A percentile compares a stretch with the other conserved stretches of the same genome.
phyloP scores from a whole-genome alignment of 495 filamentous ascomycete genomes.

The Daldinia childiae region DNA sequence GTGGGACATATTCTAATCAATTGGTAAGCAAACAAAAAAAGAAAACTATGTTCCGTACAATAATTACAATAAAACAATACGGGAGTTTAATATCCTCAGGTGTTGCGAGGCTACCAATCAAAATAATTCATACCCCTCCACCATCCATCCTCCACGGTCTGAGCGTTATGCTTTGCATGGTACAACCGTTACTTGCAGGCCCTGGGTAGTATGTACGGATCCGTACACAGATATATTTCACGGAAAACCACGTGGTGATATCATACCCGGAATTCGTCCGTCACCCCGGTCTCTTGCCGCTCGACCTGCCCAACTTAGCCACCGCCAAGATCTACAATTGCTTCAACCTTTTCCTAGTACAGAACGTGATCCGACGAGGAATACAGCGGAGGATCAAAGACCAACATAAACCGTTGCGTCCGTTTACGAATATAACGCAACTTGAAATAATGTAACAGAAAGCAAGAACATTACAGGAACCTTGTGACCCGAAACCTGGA shows the following conservation, averaged over 20 bases:
- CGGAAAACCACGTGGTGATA: not conserved
- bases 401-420: not conserved
- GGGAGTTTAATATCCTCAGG: not conserved
- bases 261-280: not conserved
- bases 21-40: no score
- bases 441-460: not conserved
- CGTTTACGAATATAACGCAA: not conserved
- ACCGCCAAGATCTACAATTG: constrained; percentile 3
- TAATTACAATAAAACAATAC: not conserved
- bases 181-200: no score
- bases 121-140: not conserved
- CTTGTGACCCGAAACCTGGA: not conserved
- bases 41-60: no score
- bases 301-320: not conserved
- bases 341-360: not conserved
- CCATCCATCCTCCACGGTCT: not conserved
- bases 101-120: constrained; percentile 1
- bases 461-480: not conserved
- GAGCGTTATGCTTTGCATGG: not conserved
- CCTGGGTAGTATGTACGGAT: no score
- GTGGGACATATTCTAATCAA: not conserved
- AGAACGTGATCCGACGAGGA: not conserved
- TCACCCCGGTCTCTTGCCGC: not conserved
- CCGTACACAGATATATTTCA: not conserved
- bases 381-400: not conserved